phyloP scores from a whole-genome alignment of 495 filamentous ascomycete genomes.

The Neohortaea acidophila region DNA sequence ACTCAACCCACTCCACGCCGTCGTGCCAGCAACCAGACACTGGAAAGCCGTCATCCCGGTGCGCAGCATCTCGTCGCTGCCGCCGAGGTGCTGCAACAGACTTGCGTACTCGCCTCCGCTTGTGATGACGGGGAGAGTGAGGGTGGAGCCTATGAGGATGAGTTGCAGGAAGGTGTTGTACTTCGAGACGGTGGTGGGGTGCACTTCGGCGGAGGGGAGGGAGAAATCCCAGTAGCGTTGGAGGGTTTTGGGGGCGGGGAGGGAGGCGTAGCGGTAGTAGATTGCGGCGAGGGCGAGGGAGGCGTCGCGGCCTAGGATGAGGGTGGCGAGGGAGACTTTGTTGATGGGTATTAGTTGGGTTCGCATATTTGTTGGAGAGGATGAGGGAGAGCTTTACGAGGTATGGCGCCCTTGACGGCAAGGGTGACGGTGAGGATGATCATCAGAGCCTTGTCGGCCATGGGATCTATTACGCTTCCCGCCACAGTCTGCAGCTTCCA shows the following conservation, averaged over 20 bases:
- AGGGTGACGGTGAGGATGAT: conserved; percentile 73
- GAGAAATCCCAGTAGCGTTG: conserved; percentile 94
- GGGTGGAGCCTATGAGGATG: conserved; percentile 25
- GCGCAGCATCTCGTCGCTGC: conserved; percentile 14
- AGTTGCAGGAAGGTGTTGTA: conserved; percentile 32
- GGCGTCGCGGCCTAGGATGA: conserved; percentile 82
- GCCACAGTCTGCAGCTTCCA: conserved; percentile 88
- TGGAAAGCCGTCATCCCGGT: conserved; percentile 19
- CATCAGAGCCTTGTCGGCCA: conserved; percentile 95
- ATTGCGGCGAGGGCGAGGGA: conserved; percentile 78
- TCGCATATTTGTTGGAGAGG: neutral
- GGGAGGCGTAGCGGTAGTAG: conserved; percentile 86
- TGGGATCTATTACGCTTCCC: conserved; percentile 89
- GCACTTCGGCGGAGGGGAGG: conserved; percentile 81
- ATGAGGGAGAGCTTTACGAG: conserved; percentile 38
- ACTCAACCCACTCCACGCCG: conserved; percentile 27
- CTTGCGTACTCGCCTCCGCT: conserved; percentile 1
- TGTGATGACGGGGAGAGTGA: conserved; percentile 19
- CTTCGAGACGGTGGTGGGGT: conserved; percentile 83
- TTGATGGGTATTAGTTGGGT: neutral
- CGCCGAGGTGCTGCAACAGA: conserved; percentile 14
- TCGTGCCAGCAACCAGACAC: conserved; percentile 27
- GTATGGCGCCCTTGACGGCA: conserved; percentile 64
- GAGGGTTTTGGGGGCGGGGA: conserved; percentile 86
- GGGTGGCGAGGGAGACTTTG: conserved; percentile 64